Conservation (phyloP, 148 eudicot genomes). For the Simmondsia chinensis region DNA sequence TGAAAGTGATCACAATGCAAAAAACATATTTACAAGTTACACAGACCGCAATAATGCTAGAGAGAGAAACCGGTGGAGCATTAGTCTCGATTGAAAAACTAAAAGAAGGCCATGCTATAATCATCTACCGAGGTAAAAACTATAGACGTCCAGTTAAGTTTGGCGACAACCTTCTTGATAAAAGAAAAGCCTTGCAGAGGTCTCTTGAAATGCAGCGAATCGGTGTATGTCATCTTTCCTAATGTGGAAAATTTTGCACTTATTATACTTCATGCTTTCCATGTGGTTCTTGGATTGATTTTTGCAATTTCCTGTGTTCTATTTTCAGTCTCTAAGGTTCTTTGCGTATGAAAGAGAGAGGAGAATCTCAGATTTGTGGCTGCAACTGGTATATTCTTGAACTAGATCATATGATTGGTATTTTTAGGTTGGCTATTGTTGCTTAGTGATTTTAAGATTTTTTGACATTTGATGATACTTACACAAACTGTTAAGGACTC, state of each 20-base stretch:
- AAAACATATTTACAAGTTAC: slow-evolving; percentile 41
- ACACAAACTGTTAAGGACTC: too few species aligned
- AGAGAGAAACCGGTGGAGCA: slow-evolving; percentile 70
- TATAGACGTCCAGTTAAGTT: slow-evolving; percentile 54
- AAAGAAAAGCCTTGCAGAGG: slow-evolving; percentile 70
- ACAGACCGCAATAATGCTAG: slow-evolving; percentile 60
- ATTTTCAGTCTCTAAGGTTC: slow-evolving; percentile 66
- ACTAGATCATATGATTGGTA: too few species aligned
- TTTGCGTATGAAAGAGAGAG: slow-evolving; percentile 62
- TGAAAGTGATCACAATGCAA: slow-evolving; percentile 86
- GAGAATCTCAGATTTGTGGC: slow-evolving; percentile 46
- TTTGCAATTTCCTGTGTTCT: slow-evolving; percentile 3
- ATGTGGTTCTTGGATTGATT: background rate
- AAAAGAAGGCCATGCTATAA: slow-evolving; percentile 84
- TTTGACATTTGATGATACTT: too few species aligned
- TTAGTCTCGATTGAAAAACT: slow-evolving; percentile 66
- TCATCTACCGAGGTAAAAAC: slow-evolving; percentile 86
- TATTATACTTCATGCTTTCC: background rate
- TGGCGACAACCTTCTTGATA: slow-evolving; percentile 52
- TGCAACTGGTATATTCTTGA: slow-evolving; percentile 52
- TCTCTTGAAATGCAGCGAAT: slow-evolving; percentile 80
- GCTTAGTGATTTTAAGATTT: too few species aligned
- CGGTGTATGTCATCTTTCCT: slow-evolving; percentile 55
- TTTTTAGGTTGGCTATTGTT: too few species aligned
- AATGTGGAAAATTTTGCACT: too few species aligned